Evolutionary conservation across 108 stramenopile genomes (phyloP), one percentile per base, ranked within the genome.

Genomic region (Fistulifera pelliculosa): DNA sequence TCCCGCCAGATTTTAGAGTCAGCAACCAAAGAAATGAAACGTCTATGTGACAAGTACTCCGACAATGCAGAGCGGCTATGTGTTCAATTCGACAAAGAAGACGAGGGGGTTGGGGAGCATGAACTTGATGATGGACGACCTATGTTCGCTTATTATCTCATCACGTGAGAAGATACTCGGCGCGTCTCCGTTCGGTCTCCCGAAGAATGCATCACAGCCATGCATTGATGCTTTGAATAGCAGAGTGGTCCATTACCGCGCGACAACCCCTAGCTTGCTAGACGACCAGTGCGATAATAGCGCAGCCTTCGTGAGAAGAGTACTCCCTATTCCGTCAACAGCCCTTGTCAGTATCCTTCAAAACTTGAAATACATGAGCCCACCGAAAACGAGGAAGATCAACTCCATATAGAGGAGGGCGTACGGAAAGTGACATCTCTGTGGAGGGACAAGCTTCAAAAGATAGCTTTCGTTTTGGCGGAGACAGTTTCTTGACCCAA

Each of bases 1-100:
- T 80, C 66, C 13, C 57, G 64, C 41, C 73, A 71, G 22, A 60
- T 62, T 24, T 67, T 81, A 14, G 82, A 73, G 4, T 57, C 62
- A 15, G 74, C 80, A 0, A 58, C 51, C 4, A 44, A 38, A 16
- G 55, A 43, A 14, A 79, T 76, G 17, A 35, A 56, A 6, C 50
- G 68, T 38, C 69, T 68, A 13, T 54, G 73, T 38, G 47, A 38
- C 12, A 27, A 73, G 0, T 86, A 86, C 55, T 47, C 45, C 50
- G 23, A 60, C 2, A 55, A 68, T 16, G 58, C 84, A 26, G 56
- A 76, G 25, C 42, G 38, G 7, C 50, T 70, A 17, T 39, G 70
- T 22, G 23, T 54, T 18, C 73, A 77, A 39, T 64, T 76, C 43
- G 61, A 73, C 56, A 40, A 62, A 18, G 69, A 78, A 40, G 76